Base-by-base conservation (phyloP, 140 eudicot species). In the Anethum foeniculum region DNA sequence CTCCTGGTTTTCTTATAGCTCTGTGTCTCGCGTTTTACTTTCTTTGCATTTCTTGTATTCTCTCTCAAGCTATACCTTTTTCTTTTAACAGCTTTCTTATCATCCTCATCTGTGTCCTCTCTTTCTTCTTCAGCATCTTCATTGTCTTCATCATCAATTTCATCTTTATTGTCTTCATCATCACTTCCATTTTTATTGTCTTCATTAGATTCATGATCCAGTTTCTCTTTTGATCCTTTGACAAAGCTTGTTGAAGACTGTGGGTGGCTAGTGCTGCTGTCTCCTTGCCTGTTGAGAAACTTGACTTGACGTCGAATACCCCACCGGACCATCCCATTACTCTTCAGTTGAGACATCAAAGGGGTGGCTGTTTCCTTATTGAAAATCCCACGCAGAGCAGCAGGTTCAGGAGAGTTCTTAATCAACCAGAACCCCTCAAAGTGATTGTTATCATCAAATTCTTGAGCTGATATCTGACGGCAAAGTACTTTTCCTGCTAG, bases 401-500 rank as follows among this genome's bases (percentile, higher is more conserved):
- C 27, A 34, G 64, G 73, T 49, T 48, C 49, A 48, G 74, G 44
- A 68, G 76, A 76, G 19, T 84, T 16, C 0, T 64, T 82, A 46
- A 88, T 83, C 81, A 86, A 6, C 98, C 98, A 94, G 83, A 94
- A 94, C 18, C 72, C 65, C 49, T 86, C 74, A 65, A 83, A 84
- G 60, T 86, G 84, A 87, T 88, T 90, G 75, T 86, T 86, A 82
- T 83, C 84, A 8, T 88, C 86, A 83, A 87, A 93, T 28, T 88
- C 93, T 47, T 86, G 89, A 47, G 86, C 83, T 6, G 96, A 89
- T 46, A 96, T 88, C 84, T 90, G 79, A 73, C 97, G 85, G 54
- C 65, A n/a, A 67, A 96, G 97, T 79, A 91, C 90, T 81, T 91
- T 88, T 1, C 85, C 88, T 9, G 98, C 98, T 79, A 88, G 89